These are phyloP conservation scores for Rhodotorula diobovata DNA, from an alignment of 768 basidiomycete genomes.

Conservation along the genomic window DNA sequence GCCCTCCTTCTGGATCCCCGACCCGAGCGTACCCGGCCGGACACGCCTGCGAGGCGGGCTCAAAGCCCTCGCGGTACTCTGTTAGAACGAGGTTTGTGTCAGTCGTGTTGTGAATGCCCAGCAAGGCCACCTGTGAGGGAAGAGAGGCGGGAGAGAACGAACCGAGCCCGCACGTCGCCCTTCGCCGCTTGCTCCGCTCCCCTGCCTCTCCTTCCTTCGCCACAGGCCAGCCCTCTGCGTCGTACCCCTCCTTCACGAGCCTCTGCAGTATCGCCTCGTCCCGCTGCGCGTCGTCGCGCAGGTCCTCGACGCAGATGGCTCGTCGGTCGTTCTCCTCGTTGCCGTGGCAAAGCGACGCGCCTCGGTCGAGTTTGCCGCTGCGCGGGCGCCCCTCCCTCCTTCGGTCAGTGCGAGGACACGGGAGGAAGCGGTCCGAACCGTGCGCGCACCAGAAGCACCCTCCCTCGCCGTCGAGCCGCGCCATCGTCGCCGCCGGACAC, in stretches of 20 bases:
- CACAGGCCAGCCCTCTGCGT: background rate
- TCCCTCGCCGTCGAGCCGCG: conserved; percentile 10
- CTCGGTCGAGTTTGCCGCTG: conserved; percentile 20
- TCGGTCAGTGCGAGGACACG: background rate
- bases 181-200: conserved; percentile 2
- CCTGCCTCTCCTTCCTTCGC: background rate
- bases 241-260: background rate
- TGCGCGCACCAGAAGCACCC: conserved; percentile 29
- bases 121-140: too few relatives aligned
- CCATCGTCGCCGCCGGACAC: conserved; percentile 3
- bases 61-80: conserved; percentile 13
- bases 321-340: conserved; percentile 26
- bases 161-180: conserved; percentile 26
- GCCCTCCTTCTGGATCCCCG: background rate
- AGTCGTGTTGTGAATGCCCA: background rate
- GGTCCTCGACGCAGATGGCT: conserved; percentile 27
- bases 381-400: too few relatives aligned
- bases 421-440: background rate
- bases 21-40: conserved; percentile 9
- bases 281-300: conserved; percentile 4
- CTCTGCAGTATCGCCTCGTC: background rate
- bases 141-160: background rate
- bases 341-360: conserved; percentile 10
- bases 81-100: background rate
- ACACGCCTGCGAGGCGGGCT: background rate